Percentiles rank a stretch among this genome's conserved stretches.
Evolutionary conservation across 2,329 filamentous ascomycete genomes (phyloP).

Genomic region (Harringtonia aguacate): DNA sequence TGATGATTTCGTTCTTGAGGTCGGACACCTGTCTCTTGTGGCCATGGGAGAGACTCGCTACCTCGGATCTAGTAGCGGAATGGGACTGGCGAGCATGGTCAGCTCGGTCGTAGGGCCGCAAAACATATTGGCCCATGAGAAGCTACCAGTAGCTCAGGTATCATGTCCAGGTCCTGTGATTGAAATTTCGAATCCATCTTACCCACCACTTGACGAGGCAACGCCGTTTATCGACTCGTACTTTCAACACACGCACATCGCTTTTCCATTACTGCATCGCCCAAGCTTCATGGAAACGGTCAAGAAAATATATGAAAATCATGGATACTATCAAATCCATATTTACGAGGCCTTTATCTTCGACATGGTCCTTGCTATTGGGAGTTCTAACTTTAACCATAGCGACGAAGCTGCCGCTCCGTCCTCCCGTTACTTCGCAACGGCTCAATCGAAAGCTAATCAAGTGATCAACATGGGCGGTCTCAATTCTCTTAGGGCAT

Average conservation of each 20-base stretch:
- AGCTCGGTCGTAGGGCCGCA: too few species aligned
- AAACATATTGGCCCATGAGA: neutral
- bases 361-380: conserved; percentile 9
- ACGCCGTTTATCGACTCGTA: conserved; percentile 8
- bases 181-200: too few species aligned
- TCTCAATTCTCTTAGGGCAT: conserved; percentile 1
- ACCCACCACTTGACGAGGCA: too few species aligned
- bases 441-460: conserved; percentile 1
- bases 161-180: too few species aligned
- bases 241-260: conserved; percentile 11
- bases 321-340: conserved; percentile 4
- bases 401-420: conserved; percentile 2
- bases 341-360: conserved; percentile 6
- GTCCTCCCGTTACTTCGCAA: neutral
- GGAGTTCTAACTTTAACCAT: conserved; percentile 5
- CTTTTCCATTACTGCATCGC: conserved; percentile 11
- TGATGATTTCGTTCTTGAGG: conserved; percentile 2
- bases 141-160: too few species aligned
- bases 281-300: conserved; percentile 10
- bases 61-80: conserved; percentile 10
- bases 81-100: conserved; percentile 6
- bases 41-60: conserved; percentile 8
- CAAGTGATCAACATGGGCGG: neutral
- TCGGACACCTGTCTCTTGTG: conserved; percentile 2
- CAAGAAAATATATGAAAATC: conserved; percentile 5